phyloP scores from a whole-genome alignment of 371 early-diverging fungal species.

The Mucor sp. region DNA sequence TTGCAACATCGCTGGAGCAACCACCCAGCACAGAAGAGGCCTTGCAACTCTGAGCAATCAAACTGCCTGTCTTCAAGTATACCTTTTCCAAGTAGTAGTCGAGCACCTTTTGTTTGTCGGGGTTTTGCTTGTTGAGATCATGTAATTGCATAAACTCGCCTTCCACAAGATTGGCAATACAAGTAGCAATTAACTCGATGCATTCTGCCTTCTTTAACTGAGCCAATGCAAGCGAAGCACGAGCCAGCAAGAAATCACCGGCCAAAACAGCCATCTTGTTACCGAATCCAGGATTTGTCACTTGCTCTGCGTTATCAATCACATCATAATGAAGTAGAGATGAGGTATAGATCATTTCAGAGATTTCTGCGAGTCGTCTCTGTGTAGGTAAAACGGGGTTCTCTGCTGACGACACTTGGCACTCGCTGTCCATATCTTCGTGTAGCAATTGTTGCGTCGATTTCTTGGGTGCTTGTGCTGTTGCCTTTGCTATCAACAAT shows the following conservation, averaged over 20 bases:
- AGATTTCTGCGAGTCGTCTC: conserved; percentile 91
- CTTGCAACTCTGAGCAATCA: conserved; percentile 93
- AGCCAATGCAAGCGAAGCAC: conserved; percentile 91
- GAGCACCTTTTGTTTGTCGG: conserved; percentile 24
- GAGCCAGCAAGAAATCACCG: conserved; percentile 92
- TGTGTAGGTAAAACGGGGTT: conserved; percentile 84
- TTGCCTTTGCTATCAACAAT: conserved; percentile 86
- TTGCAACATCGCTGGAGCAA: conserved; percentile 66
- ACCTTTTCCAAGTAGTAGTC: conserved; percentile 93
- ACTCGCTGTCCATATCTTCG: conserved; percentile 7
- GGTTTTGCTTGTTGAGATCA: conserved; percentile 53
- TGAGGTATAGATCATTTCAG: conserved; percentile 97
- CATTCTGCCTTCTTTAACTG: conserved; percentile 87
- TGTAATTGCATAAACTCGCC: conserved; percentile 97
- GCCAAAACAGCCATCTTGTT: conserved; percentile 97
- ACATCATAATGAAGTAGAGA: conserved; percentile 96
- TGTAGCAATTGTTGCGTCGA: conserved; percentile 14
- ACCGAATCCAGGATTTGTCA: conserved; percentile 88
- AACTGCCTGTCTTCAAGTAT: conserved; percentile 93
- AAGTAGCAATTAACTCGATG: conserved; percentile 90
- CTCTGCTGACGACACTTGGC: conserved; percentile 21
- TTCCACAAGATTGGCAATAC: conserved; percentile 92
- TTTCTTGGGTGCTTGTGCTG: conserved; percentile 37
- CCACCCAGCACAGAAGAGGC: conserved; percentile 89
- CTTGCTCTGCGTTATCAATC: conserved; percentile 68